A percentile compares a stretch with the other conserved stretches of the same genome.
Evolutionary conservation across 1,284 basidiomycete species (phyloP).

Genomic region (Sporisorium scitamineum): DNA sequence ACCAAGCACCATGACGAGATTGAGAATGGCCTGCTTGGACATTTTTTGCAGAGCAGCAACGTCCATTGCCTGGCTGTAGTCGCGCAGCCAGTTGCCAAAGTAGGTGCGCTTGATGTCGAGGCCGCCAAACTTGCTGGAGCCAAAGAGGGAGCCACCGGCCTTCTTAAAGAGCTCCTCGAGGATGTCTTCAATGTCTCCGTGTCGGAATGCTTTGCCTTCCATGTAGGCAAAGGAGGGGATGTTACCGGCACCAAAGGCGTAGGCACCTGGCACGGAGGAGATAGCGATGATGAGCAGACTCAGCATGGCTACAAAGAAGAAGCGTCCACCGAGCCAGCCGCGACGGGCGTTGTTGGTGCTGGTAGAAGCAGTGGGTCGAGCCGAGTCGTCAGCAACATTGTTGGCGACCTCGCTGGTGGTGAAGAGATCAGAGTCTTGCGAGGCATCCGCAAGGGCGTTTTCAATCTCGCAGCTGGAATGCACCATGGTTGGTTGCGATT

Average conservation of each 20-base stretch:
- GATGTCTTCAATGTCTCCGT: constrained; percentile 63
- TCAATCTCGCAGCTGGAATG: constrained; percentile 29
- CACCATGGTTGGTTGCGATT: constrained; percentile 19
- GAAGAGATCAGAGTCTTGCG: constrained; percentile 25
- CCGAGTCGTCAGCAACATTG: not conserved
- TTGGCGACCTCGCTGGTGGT: not conserved
- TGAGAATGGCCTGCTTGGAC: constrained; percentile 80
- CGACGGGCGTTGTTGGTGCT: constrained; percentile 18
- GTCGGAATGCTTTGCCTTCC: constrained; percentile 63
- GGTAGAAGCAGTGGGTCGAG: not conserved
- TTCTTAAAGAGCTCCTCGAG: constrained; percentile 60
- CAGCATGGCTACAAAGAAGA: constrained; percentile 46
- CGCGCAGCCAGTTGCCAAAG: constrained; percentile 64
- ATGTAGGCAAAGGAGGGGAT: constrained; percentile 59
- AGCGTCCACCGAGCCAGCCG: constrained; percentile 34
- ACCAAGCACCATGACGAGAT: constrained; percentile 78
- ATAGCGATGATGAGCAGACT: constrained; percentile 42
- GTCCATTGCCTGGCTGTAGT: constrained; percentile 68
- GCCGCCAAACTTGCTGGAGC: constrained; percentile 61
- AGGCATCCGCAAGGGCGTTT: constrained; percentile 41
- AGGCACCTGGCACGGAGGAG: constrained; percentile 40
- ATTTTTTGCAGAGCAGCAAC: constrained; percentile 75
- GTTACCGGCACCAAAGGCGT: constrained; percentile 64
- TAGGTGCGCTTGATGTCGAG: constrained; percentile 67
- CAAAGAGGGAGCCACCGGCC: constrained; percentile 52